Base-by-base conservation (phyloP, 2,329 filamentous ascomycete genomes). In the Cladosporium phlei region DNA sequence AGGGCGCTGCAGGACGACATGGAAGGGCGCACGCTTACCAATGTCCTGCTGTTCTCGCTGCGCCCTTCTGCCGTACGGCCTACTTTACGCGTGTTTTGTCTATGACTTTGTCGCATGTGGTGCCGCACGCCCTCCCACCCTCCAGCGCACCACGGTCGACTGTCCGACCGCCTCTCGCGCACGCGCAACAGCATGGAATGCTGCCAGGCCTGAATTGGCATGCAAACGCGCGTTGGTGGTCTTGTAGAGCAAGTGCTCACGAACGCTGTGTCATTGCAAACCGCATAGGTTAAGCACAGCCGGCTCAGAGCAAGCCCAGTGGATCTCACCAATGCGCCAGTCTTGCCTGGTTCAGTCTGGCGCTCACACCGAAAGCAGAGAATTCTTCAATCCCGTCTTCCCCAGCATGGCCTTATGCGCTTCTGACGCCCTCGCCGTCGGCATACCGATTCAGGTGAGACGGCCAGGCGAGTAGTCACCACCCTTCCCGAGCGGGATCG, bases 181-280 rank as follows among this genome's bases (percentile, higher is more conserved):
- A 25, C 9, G 37, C 37, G 8, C 37, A n/a, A 27, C 42, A n/a
- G n/a, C n/a, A n/a, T n/a, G n/a, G n/a, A n/a, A n/a, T 24, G 32
- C 22, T 28, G 24, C 42, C 42, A 45, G 42, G 33, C 42, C 32
- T 28, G 19, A 21, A 33, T 27, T 19, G 42, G 42, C 42, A 45
- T 22, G 42, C 32, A 24, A 45, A 45, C 42, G 42, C 39, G 39
- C 39, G 39, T 43, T 24, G 39, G 25, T 2, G 16, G 16, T 12
- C 32, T 32, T 45, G 42, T 25, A 45, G 19, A 37, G 42, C 33
- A 45, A 20, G 16, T 32, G 24, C 32, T 45, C 42, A 45, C 42
- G 42, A 45, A 17, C 16, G 38, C 32, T 37, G 42, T 45, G 42
- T 45, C 42, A 45, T 45, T n/a, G 32, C 32, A n/a, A 39, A 22